Conservation (phyloP, 2,329 filamentous ascomycete genomes). For the Colletotrichum nymphaeae region DNA sequence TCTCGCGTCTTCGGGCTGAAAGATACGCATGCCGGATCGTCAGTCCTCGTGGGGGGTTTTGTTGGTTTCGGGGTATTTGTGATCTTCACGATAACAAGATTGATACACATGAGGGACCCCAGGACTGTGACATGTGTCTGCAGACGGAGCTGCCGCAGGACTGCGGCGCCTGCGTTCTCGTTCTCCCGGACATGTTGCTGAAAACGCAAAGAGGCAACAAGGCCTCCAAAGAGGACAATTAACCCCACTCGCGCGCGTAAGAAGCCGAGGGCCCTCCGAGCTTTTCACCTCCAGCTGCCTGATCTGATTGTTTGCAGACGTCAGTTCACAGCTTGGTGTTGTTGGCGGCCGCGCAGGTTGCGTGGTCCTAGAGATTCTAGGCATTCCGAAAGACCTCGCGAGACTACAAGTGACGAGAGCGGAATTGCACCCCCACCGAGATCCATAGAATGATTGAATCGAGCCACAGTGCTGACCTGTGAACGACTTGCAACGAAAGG, state of each 20-base stretch:
- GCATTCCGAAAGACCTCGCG: not conserved
- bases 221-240: not conserved
- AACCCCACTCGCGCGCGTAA: slow-evolving; percentile 23
- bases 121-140: not conserved
- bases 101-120: not conserved
- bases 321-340: not conserved
- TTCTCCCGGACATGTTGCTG: slow-evolving; percentile 19
- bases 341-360: not conserved
- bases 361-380: not conserved
- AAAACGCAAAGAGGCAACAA: slow-evolving; percentile 26
- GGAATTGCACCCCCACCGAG: slow-evolving; percentile 1
- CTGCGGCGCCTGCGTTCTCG: slow-evolving; percentile 11
- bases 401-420: not conserved
- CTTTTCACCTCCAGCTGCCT: slow-evolving; percentile 1
- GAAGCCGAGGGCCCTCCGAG: slow-evolving; percentile 19
- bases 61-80: not conserved
- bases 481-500: not conserved
- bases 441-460: not conserved
- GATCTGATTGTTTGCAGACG: slow-evolving; percentile 9
- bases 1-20: slow-evolving; percentile 8
- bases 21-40: not conserved
- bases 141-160: slow-evolving; percentile 20
- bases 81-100: slow-evolving; percentile 17
- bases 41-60: not conserved
- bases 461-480: not conserved